Evolutionary conservation across 306 rosid genomes (phyloP), one percentile per base, ranked within the genome.

Genomic region (Spatholobus suberectus): DNA sequence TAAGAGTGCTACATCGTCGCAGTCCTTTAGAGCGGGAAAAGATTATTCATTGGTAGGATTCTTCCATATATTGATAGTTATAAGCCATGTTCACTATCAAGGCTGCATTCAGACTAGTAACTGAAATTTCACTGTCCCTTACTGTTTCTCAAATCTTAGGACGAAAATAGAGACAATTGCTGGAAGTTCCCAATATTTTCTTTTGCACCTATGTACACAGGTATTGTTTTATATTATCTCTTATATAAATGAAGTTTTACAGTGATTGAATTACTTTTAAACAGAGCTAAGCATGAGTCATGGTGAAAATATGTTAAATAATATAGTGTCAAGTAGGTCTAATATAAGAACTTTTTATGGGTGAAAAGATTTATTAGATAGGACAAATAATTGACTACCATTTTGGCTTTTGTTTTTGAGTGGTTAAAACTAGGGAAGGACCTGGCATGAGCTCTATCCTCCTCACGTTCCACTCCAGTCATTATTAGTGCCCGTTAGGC

Each of bases 1-100:
- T 96, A 83, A 92, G 98, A 85, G 99, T 96, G 88, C 93, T 96
- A 70, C 98, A 96, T 83, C 96, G 98, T 37, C 95, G 98, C 51
- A 96, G 99, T 88, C 99, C 98, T 73, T 82, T 92, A 82, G 95
- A 94, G 67, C 97, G 97, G 43, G 94, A 94, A 86, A 96, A 88
- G 90, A 91, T 91, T 63, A 94, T 96, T 81, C 94, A 96, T 83
- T 92, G 99, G 99, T 91, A 88, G 61, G 91, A 40, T 54, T 63
- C 18, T 73, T 52, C 67, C 21, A 44, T 74, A 23, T 57, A 44
- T 75, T 71, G 24, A 75, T 80, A 46, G 27, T 76, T 74, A 63
- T 37, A 11, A 74, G 82, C 47, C 62, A 52, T 65, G 24, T 52
- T 58, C 66, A 15, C 77, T 3, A 72, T 82, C 63, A 62, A 47